A percentile compares a stretch with the other conserved stretches of the same genome.
These are phyloP conservation scores for Sporobolomyces pararoseus DNA, from an alignment of 768 basidiomycete genomes.

Conservation along the genomic window DNA sequence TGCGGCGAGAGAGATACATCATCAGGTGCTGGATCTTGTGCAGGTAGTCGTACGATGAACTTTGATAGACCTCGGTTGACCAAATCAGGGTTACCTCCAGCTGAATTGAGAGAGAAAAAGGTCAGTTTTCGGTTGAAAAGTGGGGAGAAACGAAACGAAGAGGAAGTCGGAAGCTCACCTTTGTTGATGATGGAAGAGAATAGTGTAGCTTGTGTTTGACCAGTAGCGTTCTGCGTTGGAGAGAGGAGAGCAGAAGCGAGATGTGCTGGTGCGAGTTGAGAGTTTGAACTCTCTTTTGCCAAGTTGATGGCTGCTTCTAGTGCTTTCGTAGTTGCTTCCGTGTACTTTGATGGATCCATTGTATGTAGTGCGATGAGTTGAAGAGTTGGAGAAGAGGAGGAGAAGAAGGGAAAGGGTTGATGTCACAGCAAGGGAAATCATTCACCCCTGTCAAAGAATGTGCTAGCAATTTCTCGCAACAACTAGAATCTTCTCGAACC, in stretches of 20 bases:
- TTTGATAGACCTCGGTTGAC: slow-evolving; percentile 72
- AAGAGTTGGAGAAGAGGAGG: not conserved
- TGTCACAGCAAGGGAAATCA: too few relatives aligned
- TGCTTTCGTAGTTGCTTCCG: slow-evolving; percentile 6
- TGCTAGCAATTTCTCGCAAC: not conserved
- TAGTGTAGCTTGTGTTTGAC: slow-evolving; percentile 5
- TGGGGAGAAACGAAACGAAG: not conserved
- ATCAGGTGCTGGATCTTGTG: slow-evolving; percentile 79
- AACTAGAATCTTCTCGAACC: not conserved
- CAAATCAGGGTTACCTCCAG: slow-evolving; percentile 68
- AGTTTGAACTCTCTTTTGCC: slow-evolving; percentile 35
- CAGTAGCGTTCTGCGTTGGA: slow-evolving; percentile 52
- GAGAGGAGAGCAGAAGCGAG: slow-evolving; percentile 75
- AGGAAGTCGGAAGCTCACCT: slow-evolving; percentile 13
- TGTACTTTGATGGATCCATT: slow-evolving; percentile 30
- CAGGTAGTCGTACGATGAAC: slow-evolving; percentile 72
- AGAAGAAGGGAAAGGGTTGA: not conserved
- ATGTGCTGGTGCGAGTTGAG: slow-evolving; percentile 60
- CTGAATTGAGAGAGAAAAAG: slow-evolving; percentile 65
- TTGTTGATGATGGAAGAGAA: slow-evolving; percentile 35
- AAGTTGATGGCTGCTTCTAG: slow-evolving; percentile 21
- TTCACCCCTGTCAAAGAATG: too few relatives aligned
- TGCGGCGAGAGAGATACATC: slow-evolving; percentile 64
- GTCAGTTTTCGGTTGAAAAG: slow-evolving; percentile 34
- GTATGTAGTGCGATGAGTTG: not conserved